Evolutionary conservation across 2,329 filamentous ascomycete species (phyloP), one percentile per base, ranked within the genome.

Genomic region (Tolypocladium ophioglossoides): DNA sequence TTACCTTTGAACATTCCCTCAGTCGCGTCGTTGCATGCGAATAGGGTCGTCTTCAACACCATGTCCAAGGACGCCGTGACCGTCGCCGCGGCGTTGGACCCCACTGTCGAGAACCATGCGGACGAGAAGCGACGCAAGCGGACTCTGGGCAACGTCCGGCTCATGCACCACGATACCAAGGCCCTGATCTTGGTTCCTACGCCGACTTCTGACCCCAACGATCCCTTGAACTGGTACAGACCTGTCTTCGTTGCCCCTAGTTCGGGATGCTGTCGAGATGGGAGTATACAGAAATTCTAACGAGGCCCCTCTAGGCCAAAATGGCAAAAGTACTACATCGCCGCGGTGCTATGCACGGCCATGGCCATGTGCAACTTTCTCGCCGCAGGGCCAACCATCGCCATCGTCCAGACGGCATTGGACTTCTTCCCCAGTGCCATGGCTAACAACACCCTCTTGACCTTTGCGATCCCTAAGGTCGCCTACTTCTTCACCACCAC

Each of bases 291-390:
- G 18, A 9, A 11, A 34, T 32, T 18, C 44, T 48, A 11, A 48
- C 27, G 27, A 48, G 44, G 27, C 27, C 9, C 18, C 58, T 63
- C 62, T 53, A 75, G 72, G 74, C 66, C 71, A 30, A 67, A 71
- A 65, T 66, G 69, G 59, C 77, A 74, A 58, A 76, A 78, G 51
- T 70, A 72, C 56, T 80, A 78, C 62, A 75, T 76, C 39, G 76
- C 77, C 10, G 61, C 67, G 50, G 65, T 79, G 16, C 71, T 80
- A 37, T 80, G 75, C 61, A 56, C 75, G 4, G 77, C 78, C 52
- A 80, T 82, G 68, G 70, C 79, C 56, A 72, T 81, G 64, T 78
- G 73, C 66, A 82, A 81, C 63, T 81, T 81, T 58, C 65, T 82
- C 5, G 77, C 78, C 0, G 79, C 77, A n/a, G 79, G 74, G 0